A percentile compares a stretch with the other conserved stretches of the same genome.
Conservation (phyloP, 2,329 filamentous ascomycete genomes). For the Lachnellula cervina region DNA sequence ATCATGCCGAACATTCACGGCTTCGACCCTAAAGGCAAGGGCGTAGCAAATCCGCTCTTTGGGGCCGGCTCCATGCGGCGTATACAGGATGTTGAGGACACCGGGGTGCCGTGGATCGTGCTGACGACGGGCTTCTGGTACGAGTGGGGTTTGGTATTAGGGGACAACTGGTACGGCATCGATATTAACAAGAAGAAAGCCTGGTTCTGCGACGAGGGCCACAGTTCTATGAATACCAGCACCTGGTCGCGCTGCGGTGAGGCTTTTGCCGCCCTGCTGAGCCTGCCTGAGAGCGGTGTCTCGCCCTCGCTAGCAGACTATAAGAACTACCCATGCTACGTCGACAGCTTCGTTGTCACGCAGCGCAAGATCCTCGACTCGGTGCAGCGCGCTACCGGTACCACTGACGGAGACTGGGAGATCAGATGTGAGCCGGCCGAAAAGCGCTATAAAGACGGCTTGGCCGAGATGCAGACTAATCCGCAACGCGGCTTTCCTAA, state of each 20-base stretch:
- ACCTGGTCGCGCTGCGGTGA: slow-evolving; percentile 49
- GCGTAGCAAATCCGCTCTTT: slow-evolving; percentile 28
- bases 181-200: slow-evolving; percentile 41
- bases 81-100: slow-evolving; percentile 30
- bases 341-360: slow-evolving; percentile 41
- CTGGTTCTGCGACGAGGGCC: slow-evolving; percentile 49
- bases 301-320: slow-evolving; percentile 35
- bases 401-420: slow-evolving; percentile 18
- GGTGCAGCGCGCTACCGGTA: slow-evolving; percentile 19
- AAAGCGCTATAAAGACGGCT: slow-evolving; percentile 11
- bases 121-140: slow-evolving; percentile 50
- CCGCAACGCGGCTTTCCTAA: slow-evolving; percentile 13
- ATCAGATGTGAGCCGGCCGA: slow-evolving; percentile 8
- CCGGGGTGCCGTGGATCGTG: slow-evolving; percentile 36
- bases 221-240: slow-evolving; percentile 38
- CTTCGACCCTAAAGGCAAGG: slow-evolving; percentile 4
- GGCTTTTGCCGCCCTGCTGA: slow-evolving; percentile 47
- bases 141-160: slow-evolving; percentile 43
- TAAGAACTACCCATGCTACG: slow-evolving; percentile 38
- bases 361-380: slow-evolving; percentile 46
- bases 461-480: slow-evolving; percentile 11
- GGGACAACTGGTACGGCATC: slow-evolving; percentile 40
- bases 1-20: slow-evolving; percentile 49
- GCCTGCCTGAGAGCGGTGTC: slow-evolving; percentile 34
- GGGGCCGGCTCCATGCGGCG: background rate